Base-by-base conservation (phyloP, 2,329 filamentous ascomycete genomes). In the Thielaviopsis euricoi region DNA sequence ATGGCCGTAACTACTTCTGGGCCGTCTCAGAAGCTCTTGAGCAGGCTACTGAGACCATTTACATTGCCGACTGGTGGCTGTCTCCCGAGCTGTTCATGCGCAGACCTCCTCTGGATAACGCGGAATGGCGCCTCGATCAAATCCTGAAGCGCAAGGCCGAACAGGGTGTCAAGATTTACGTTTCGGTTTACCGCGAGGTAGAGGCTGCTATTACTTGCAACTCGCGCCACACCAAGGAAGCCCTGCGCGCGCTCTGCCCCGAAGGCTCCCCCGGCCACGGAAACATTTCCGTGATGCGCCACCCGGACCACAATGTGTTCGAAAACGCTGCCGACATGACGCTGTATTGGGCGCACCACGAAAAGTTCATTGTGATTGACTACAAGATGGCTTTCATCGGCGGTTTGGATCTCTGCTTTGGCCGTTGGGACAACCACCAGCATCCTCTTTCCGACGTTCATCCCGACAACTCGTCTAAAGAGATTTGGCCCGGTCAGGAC, bases 1-100 rank as follows among this genome's bases (percentile, higher is more conserved):
- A 97, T 67, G 93, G 89, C 2, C 78, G 89, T 61, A 87, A 97
- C 71, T 98, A 98, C 70, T 94, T 93, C 69, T 95, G 89, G 84
- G 81, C 93, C 19, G 89, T 98, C 12, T 94, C 89, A 0, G 82
- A 85, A 37, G 91, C 90, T 0, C 76, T 97, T n/a, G 90, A 97
- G 62, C 78, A 83, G 60, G 93, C 93, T 43, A 86, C 86, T 66
- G 91, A 97, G 71, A 85, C 86, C 52, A 96, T 98, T 64, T 98
- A 97, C 70, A 94, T 98, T 63, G 86, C 78, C 60, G 93, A 97
- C 67, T 98, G 91, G 93, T 97, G 93, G 93, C 74, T 97, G 15
- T 94, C 87, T 3, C 93, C 88, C 0, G 87, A 93, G 70, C 71
- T 93, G 62, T 95, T 91, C 71, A 71, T 98, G 62, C 82, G 93